phyloP scores from a whole-genome alignment of 177 flowering plant genomes.

The Vitis hybrid region DNA sequence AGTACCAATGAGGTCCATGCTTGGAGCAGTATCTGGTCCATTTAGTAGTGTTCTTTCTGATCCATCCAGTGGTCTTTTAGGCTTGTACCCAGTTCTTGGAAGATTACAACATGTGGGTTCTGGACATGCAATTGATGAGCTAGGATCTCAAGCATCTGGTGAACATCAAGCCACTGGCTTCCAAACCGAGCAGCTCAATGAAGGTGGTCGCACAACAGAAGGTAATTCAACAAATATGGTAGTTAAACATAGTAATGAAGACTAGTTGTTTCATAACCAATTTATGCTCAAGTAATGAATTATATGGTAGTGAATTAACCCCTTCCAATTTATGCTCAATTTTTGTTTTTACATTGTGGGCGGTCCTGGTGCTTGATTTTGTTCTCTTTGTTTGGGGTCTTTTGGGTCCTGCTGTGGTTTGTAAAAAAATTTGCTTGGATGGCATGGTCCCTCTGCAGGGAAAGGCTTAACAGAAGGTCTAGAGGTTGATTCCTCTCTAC shows the following conservation, averaged over 20 bases:
- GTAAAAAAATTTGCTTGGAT: too few relatives aligned
- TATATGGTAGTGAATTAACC: not conserved
- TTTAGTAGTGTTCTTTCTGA: constrained; percentile 41
- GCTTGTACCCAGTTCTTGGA: constrained; percentile 62
- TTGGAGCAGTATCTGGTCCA: constrained; percentile 65
- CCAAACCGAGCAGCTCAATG: constrained; percentile 23
- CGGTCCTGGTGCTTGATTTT: too few relatives aligned
- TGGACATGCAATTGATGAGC: constrained; percentile 29
- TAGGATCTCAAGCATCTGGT: constrained; percentile 39
- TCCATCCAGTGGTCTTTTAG: constrained; percentile 45
- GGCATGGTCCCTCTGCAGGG: too few relatives aligned
- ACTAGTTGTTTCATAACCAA: not conserved
- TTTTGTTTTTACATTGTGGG: not conserved
- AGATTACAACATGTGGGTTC: constrained; percentile 52
- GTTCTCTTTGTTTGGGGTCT: too few relatives aligned
- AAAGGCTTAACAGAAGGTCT: too few relatives aligned
- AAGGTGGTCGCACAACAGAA: too few relatives aligned
- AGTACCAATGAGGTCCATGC: constrained; percentile 63
- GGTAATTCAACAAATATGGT: not conserved
- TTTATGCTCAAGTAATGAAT: not conserved
- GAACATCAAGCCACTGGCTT: constrained; percentile 21
- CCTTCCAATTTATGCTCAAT: not conserved
- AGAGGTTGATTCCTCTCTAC: too few relatives aligned
- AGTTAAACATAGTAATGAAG: not conserved
- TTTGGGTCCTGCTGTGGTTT: too few relatives aligned